Conservation (phyloP, 208 protist species). For the Acanthamoeba lenticulata region DNA sequence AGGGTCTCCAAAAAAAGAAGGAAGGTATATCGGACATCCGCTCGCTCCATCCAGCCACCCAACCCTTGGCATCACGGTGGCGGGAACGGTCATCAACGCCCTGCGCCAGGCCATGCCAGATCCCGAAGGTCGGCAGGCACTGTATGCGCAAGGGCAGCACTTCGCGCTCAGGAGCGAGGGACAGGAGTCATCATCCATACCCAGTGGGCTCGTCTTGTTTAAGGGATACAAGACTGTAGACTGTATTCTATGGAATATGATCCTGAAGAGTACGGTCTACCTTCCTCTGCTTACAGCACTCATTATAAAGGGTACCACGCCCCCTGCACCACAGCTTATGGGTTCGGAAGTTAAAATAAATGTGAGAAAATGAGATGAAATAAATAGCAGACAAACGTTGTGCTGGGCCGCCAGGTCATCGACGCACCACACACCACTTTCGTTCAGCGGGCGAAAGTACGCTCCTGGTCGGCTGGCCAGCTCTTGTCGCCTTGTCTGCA, state of each 20-base stretch:
- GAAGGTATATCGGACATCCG: constrained; percentile 66
- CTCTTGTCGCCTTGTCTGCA: neutral
- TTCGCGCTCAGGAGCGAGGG: constrained; percentile 67
- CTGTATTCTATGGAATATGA: constrained; percentile 69
- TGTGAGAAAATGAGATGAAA: neutral
- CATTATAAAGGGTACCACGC: no score
- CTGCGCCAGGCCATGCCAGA: constrained; percentile 10
- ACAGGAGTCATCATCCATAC: constrained; percentile 68
- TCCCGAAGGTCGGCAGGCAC: neutral
- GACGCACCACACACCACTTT: neutral
- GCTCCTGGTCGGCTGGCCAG: neutral
- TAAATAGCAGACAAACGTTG: neutral
- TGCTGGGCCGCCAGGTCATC: neutral
- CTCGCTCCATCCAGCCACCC: constrained; percentile 59
- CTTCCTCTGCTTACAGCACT: neutral
- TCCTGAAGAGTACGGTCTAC: constrained; percentile 69
- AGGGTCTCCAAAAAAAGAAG: neutral
- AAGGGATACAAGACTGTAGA: constrained; percentile 67
- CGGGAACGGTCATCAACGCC: constrained; percentile 64
- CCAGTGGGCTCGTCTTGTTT: constrained; percentile 66
- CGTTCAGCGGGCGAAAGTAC: neutral
- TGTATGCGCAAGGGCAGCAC: constrained; percentile 56
- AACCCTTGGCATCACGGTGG: constrained; percentile 63
- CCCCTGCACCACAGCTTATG: neutral
- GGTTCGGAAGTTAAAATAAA: neutral